These are phyloP conservation scores for Zea luxurians DNA, from an alignment of 176 grass and related monocot species.

Conservation along the genomic window DNA sequence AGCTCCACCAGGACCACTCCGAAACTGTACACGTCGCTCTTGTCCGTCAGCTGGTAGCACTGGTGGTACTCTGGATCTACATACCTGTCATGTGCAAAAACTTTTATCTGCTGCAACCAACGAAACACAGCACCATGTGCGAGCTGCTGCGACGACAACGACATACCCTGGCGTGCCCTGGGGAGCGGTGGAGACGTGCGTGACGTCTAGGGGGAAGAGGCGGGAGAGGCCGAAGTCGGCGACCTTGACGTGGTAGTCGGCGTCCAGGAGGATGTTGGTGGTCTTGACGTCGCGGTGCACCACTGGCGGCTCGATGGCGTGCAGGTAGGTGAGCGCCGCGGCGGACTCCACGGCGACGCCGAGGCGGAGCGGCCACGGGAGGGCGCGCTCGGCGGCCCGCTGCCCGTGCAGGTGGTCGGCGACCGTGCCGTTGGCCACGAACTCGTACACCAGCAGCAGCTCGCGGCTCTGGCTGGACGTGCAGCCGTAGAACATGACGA, in stretches of 20 bases:
- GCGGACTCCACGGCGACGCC: slow-evolving; percentile 78
- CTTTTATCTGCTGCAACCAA: too few relatives aligned
- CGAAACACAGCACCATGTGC: too few relatives aligned
- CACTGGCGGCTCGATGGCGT: slow-evolving; percentile 74
- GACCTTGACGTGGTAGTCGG: slow-evolving; percentile 82
- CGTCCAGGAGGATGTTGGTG: slow-evolving; percentile 82
- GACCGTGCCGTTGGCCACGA: slow-evolving; percentile 75
- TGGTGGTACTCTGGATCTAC: slow-evolving; percentile 93
- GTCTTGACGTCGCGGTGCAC: slow-evolving; percentile 95
- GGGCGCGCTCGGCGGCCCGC: slow-evolving; percentile 50
- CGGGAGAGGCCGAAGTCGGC: slow-evolving; percentile 93
- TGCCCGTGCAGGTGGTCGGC: slow-evolving; percentile 88
- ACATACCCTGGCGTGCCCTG: slow-evolving; percentile 90
- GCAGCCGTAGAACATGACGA: slow-evolving; percentile 88
- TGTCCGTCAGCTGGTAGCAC: slow-evolving; percentile 91
- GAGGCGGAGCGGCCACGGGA: slow-evolving; percentile 80
- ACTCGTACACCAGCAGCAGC: slow-evolving; percentile 92
- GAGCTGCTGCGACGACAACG: too few relatives aligned
- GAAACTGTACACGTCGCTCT: slow-evolving; percentile 92
- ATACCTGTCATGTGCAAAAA: slow-evolving; percentile 28
- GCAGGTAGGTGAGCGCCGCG: slow-evolving; percentile 75
- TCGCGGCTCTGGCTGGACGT: slow-evolving; percentile 76
- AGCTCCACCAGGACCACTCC: slow-evolving; percentile 85
- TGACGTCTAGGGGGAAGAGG: slow-evolving; percentile 77
- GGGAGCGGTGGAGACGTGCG: slow-evolving; percentile 83